phyloP scores from a whole-genome alignment of 306 rosid genomes.

The Luffa aegyptiaca region DNA sequence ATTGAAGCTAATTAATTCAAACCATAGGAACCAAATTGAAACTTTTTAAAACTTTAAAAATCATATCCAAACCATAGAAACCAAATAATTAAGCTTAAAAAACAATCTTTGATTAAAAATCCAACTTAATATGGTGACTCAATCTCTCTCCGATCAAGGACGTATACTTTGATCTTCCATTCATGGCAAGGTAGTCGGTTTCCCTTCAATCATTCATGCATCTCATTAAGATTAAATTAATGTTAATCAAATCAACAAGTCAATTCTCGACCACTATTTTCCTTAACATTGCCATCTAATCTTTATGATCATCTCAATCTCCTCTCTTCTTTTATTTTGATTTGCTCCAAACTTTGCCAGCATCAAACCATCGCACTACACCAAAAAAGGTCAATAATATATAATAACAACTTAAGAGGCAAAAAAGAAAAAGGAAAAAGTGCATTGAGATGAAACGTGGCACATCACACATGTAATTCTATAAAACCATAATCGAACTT shows the following conservation, averaged over 20 bases:
- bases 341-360: neutral
- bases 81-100: no score
- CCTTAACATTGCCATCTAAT: neutral
- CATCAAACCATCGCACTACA: neutral
- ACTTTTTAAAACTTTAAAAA: no score
- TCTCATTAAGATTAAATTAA: no score
- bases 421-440: neutral
- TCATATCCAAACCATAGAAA: no score
- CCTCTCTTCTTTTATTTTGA: neutral
- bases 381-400: neutral
- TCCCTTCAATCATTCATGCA: no score
- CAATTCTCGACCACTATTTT: neutral
- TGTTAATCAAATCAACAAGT: neutral
- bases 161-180: no score
- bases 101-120: no score
- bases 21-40: no score
- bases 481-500: neutral
- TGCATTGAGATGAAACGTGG: neutral
- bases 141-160: no score
- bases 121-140: no score
- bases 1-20: no score
- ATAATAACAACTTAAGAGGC: neutral
- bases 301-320: neutral
- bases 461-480: neutral
- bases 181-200: no score